A percentile compares a stretch with the other conserved stretches of the same genome.
These are phyloP conservation scores for Crithidia brevicula DNA, from an alignment of 208 protist genomes.

Conservation along the genomic window DNA sequence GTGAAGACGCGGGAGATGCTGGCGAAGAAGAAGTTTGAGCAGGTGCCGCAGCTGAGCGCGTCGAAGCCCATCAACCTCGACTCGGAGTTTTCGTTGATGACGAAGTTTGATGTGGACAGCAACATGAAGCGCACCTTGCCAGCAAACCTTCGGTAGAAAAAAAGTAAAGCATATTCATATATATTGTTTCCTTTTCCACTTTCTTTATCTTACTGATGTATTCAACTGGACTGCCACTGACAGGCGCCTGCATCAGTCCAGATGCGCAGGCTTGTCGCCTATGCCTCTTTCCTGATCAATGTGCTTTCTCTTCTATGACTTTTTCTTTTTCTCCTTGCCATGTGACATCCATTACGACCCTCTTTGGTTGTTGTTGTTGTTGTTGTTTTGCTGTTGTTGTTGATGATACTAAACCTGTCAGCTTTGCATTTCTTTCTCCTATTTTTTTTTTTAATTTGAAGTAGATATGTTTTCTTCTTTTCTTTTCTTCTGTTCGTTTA, in stretches of 20 bases:
- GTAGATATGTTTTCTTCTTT: too few relatives aligned
- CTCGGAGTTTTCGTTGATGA: conserved; percentile 49
- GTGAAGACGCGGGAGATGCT: conserved; percentile 69
- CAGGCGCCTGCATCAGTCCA: too few relatives aligned
- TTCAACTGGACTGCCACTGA: too few relatives aligned
- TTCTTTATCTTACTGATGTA: too few relatives aligned
- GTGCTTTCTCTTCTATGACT: background rate
- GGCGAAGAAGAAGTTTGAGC: conserved; percentile 51
- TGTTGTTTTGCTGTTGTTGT: conserved; percentile 13
- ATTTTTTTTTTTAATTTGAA: too few relatives aligned
- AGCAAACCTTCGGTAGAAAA: background rate
- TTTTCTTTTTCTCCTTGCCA: conserved; percentile 1
- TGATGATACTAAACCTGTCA: background rate
- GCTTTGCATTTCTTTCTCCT: too few relatives aligned
- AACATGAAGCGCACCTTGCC: conserved; percentile 36
- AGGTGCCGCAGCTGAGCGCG: conserved; percentile 76
- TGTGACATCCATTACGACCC: background rate
- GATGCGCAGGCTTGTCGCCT: too few relatives aligned
- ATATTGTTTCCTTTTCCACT: background rate
- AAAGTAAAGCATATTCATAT: background rate
- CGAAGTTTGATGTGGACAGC: conserved; percentile 37
- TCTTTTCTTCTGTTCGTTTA: too few relatives aligned
- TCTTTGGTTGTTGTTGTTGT: background rate
- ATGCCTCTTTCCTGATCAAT: too few relatives aligned
- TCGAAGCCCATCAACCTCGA: conserved; percentile 69